Conservation (phyloP, 768 basidiomycete genomes). For the Calocera cornea region DNA sequence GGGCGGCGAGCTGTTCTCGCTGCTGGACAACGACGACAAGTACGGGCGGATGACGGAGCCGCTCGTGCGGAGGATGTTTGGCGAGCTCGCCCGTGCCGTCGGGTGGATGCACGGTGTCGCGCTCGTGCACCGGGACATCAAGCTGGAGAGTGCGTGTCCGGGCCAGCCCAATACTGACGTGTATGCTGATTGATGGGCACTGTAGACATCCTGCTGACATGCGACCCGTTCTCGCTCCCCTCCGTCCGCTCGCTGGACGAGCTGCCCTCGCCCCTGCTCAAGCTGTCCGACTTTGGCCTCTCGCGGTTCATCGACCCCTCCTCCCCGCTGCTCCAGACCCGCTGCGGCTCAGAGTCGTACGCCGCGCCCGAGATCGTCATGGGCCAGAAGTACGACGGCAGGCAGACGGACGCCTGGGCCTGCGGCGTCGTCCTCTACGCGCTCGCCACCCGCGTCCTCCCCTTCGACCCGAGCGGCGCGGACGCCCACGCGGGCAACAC, state of each 20-base stretch:
- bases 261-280: conserved; percentile 48
- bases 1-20: conserved; percentile 70
- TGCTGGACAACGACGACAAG: conserved; percentile 44
- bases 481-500: conserved; percentile 6
- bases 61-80: conserved; percentile 55
- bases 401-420: conserved; percentile 80
- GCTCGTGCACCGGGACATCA: conserved; percentile 82
- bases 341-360: conserved; percentile 81
- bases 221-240: conserved; percentile 28
- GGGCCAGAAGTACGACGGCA: conserved; percentile 58
- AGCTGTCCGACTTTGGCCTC: conserved; percentile 83
- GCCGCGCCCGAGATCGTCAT: conserved; percentile 68
- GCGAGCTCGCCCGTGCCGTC: conserved; percentile 62
- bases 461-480: conserved; percentile 39
- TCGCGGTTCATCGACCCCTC: conserved; percentile 64
- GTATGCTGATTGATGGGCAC: conserved; percentile 6
- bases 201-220: conserved; percentile 64
- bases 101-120: conserved; percentile 79
- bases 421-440: conserved; percentile 79
- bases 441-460: conserved; percentile 52
- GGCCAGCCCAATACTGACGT: not conserved
- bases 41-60: conserved; percentile 28
- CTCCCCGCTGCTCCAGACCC: conserved; percentile 50
- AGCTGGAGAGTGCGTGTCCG: conserved; percentile 41
- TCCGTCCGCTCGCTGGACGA: conserved; percentile 20